Percentiles rank a stretch among this genome's conserved stretches.
Evolutionary conservation across 306 rosid genomes (phyloP).

Genomic region (Ceratonia siliqua): DNA sequence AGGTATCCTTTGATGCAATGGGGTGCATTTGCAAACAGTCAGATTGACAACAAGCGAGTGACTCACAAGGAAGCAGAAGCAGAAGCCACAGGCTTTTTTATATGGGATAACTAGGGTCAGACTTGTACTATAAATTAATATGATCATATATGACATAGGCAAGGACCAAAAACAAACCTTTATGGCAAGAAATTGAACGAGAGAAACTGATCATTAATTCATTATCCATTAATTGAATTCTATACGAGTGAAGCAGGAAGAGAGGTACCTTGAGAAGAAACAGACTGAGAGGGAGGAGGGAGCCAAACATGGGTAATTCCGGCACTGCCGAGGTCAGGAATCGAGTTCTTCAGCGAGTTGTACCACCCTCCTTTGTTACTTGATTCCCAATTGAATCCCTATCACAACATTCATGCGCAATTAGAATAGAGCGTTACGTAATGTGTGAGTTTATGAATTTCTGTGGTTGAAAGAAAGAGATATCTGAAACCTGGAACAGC

Average conservation of each 20-base stretch:
- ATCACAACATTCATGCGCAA: not conserved
- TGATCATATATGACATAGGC: not conserved
- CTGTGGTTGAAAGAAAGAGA: not conserved
- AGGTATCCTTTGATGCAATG: slow-evolving; percentile 54
- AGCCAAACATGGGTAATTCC: slow-evolving; percentile 89
- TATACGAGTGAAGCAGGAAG: not conserved
- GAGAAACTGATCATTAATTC: not conserved
- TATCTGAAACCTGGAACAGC: slow-evolving; percentile 64
- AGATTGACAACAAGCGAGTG: not conserved
- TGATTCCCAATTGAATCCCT: slow-evolving; percentile 94
- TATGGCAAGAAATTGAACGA: not conserved
- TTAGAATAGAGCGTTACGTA: not conserved
- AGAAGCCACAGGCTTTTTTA: too few relatives aligned
- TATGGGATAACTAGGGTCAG: not conserved
- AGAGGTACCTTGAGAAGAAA: slow-evolving; percentile 45
- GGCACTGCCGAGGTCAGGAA: slow-evolving; percentile 59
- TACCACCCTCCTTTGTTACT: slow-evolving; percentile 78
- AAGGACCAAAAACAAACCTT: not conserved
- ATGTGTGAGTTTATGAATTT: not conserved
- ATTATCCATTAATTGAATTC: not conserved
- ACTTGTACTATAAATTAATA: not conserved
- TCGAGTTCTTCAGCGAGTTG: slow-evolving; percentile 53
- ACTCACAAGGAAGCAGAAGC: not conserved
- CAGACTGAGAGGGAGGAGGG: slow-evolving; percentile 84
- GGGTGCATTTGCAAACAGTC: not conserved